Evolutionary conservation across 176 grass and related monocot genomes (phyloP), one percentile per base, ranked within the genome.

Genomic region (Oryza meridionalis): DNA sequence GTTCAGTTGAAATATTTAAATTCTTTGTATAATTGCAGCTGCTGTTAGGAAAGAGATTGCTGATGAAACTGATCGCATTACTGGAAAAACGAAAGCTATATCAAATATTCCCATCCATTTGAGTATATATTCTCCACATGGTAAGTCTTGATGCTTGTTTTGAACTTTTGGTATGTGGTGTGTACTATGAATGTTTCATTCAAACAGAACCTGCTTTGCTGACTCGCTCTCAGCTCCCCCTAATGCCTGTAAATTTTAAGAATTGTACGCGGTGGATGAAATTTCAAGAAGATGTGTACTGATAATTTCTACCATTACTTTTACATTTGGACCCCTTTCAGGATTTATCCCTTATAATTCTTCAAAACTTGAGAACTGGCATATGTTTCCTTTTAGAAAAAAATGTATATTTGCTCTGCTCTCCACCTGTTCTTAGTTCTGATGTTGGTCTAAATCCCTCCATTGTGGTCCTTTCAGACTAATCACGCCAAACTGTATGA

Each of bases 61-160:
- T 62, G 73, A 92, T 81, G 93, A 99, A 88, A 99, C 97, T 77
- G 97, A 99, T 26, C 93, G 97, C 65, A 96, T 99, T 51, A 96
- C 97, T 89, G 97, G 93, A 61, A 99, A 99, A 89, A 76, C 97
- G 73, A 99, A 96, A 80, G 90, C 93, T 65, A 99, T 99, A 94
- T 99, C 97, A 71, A 99, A 99, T 83, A 77, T 91, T 86, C 97
- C 93, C 24, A 99, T 99, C 86, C 97, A 99, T 75, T 84, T 99
- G 88, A 99, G 97, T 84, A 93, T 99, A 84, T 96, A 96, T 83
- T 99, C 97, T 64, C 97, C 97, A 91, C 82, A 99, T 86, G 97
- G 97, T 91, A 81, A 85, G 82, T 79, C 11, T 76, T 51, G 26
- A 47, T 88, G 65, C 66, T 61, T 84, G 33, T 58, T 78, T 32